Percentiles rank a stretch among this genome's conserved stretches.
Conservation (phyloP, 1,284 basidiomycete genomes). For the Cystobasidium pallidum region DNA sequence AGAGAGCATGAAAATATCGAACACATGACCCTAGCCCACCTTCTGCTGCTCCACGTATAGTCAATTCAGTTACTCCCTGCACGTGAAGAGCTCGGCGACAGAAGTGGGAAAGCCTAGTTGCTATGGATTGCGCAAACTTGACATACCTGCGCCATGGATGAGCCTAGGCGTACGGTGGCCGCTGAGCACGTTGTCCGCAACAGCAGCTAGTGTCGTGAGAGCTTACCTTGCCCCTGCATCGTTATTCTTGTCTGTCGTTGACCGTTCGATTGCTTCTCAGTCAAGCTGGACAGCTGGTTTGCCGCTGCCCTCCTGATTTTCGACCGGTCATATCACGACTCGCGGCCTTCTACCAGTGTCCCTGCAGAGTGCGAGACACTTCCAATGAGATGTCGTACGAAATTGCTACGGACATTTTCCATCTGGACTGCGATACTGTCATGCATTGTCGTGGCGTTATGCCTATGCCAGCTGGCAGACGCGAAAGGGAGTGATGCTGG, state of each 20-base stretch:
- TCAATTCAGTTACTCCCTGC: slow-evolving; percentile 38
- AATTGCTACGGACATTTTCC: not conserved
- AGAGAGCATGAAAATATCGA: not conserved
- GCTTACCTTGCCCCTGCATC: slow-evolving; percentile 8
- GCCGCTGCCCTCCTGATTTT: too few relatives aligned
- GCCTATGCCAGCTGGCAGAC: slow-evolving; percentile 18
- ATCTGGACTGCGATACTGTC: not conserved
- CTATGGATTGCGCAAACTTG: not conserved
- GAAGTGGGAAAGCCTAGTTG: slow-evolving; percentile 12
- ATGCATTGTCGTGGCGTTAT: slow-evolving; percentile 17
- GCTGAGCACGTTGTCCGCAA: not conserved
- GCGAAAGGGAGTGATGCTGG: not conserved
- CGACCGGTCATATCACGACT: not conserved
- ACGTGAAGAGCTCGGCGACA: slow-evolving; percentile 6
- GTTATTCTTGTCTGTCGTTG: not conserved
- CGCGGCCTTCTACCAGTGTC: not conserved
- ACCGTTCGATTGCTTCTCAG: not conserved
- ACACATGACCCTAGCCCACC: not conserved
- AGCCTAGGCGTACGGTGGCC: not conserved
- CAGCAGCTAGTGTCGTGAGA: not conserved
- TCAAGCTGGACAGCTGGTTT: not conserved
- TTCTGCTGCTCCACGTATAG: slow-evolving; percentile 40
- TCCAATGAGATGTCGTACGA: not conserved
- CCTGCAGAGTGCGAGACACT: not conserved
- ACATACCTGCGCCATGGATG: slow-evolving; percentile 20